Base-by-base conservation (phyloP, 169 alveolate genomes). In the Plasmodium inui region DNA sequence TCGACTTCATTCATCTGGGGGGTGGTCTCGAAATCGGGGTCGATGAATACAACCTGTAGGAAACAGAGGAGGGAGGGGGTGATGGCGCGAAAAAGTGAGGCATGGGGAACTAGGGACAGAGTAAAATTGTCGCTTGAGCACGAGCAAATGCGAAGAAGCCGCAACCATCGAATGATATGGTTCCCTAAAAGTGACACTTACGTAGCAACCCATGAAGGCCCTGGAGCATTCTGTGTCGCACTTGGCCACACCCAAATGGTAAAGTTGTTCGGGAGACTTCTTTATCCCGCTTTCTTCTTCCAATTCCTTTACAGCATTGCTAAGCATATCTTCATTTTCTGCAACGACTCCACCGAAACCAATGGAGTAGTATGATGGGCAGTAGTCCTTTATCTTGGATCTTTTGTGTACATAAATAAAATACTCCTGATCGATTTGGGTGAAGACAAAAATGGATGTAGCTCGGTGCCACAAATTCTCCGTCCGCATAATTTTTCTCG, bases 301-400 rank as follows among this genome's bases (percentile, higher is more conserved):
- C 30, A 94, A 67, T 55, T 95, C 97, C 44, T 96, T 94, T 32
- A 93, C 55, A 26, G 97, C 97, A 37, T 92, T 92, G 8, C 83
- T 84, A 30, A 94, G 28, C 84, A 74, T 94, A 30, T 67, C 70
- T 88, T 95, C 97, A 8, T 72, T 30, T 70, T 74, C 88, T 30
- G 97, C 71, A n/a, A 95, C 94, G 32, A 95, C 96, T 2, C 97
- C 97, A 6, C 97, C 97, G 89, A 95, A 95, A 4, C 95, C 96
- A 26, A 95, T 55, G 46, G 94, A 93, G 57, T 88, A 81, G 57
- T 95, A 95, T n/a, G 96, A 92, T 1, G 97, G 96, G 72, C 95
- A 95, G 46, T 93, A 93, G 26, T 82, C 96, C 73, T 94, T 93
- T 55, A 83, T 71, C 88, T 39, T 81, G 6, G 96, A 85, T n/a